Evolutionary conservation across 495 filamentous ascomycete genomes (phyloP).

Genomic region (Cercophora newfieldiana): DNA sequence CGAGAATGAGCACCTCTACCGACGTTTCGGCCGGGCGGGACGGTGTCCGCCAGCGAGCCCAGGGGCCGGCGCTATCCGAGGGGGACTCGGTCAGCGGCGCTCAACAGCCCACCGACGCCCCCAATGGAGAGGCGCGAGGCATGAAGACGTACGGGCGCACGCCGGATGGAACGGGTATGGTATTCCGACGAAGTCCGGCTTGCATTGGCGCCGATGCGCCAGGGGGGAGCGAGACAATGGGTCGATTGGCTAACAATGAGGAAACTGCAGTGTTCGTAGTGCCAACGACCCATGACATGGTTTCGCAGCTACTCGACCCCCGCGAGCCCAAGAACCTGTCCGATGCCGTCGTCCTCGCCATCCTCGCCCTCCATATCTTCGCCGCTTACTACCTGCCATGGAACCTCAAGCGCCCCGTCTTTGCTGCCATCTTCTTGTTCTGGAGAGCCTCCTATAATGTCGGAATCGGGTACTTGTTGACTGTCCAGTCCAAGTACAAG

Average conservation of each 20-base stretch:
- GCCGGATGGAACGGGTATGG: constrained; percentile 82
- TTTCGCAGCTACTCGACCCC: constrained; percentile 94
- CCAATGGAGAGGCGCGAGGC: constrained; percentile 27
- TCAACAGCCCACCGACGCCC: background rate
- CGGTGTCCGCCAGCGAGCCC: constrained; percentile 28
- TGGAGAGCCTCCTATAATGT: constrained; percentile 92
- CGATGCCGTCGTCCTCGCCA: constrained; percentile 77
- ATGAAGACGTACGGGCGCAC: constrained; percentile 89
- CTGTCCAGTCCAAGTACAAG: constrained; percentile 84
- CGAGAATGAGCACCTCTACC: constrained; percentile 29
- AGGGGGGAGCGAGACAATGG: background rate
- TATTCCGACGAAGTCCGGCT: background rate
- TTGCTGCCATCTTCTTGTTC: constrained; percentile 81
- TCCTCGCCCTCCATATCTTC: constrained; percentile 72
- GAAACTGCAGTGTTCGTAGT: constrained; percentile 79
- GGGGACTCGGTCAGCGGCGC: constrained; percentile 1
- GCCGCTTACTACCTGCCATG: constrained; percentile 70
- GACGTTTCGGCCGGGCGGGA: constrained; percentile 26
- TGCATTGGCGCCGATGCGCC: background rate
- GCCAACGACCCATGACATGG: constrained; percentile 97
- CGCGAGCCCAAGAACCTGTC: constrained; percentile 92
- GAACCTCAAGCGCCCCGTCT: constrained; percentile 66
- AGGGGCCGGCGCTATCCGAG: background rate
- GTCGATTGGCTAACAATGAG: background rate
- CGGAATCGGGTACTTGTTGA: constrained; percentile 88